A percentile compares a stretch with the other conserved stretches of the same genome.
Evolutionary conservation across 2,329 filamentous ascomycete genomes (phyloP).

Genomic region (Hypoxylon sp.): DNA sequence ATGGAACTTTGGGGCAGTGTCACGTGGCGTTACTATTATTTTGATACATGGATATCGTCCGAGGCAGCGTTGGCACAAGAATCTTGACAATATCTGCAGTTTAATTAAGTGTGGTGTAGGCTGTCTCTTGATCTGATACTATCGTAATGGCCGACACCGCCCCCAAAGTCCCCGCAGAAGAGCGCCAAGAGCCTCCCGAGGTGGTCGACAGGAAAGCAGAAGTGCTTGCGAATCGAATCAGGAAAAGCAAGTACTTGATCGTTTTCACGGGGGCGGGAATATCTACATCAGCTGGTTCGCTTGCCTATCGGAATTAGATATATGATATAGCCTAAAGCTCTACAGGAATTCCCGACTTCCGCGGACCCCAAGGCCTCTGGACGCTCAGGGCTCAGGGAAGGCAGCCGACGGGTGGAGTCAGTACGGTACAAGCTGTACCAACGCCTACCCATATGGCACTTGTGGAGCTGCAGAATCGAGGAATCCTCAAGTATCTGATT

Average conservation of each 20-base stretch:
- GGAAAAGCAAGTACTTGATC: constrained; percentile 62
- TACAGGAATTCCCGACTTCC: constrained; percentile 63
- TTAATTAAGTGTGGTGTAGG: not conserved
- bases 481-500: constrained; percentile 60
- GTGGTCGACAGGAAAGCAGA: constrained; percentile 57
- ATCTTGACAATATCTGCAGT: not conserved
- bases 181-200: constrained; percentile 50
- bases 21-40: constrained; percentile 24
- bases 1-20: constrained; percentile 10
- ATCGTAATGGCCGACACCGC: constrained; percentile 44
- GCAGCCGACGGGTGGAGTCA: constrained; percentile 52
- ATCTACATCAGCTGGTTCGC: constrained; percentile 62
- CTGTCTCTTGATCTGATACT: not conserved
- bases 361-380: constrained; percentile 64
- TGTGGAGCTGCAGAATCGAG: constrained; percentile 59
- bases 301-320: not conserved
- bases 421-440: constrained; percentile 61
- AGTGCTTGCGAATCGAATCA: constrained; percentile 57
- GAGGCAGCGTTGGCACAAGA: not conserved
- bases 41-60: not conserved
- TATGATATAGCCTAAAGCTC: constrained; percentile 22
- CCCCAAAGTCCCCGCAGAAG: constrained; percentile 44
- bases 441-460: constrained; percentile 64
- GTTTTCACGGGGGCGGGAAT: constrained; percentile 64
- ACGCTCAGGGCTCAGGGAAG: constrained; percentile 61